Base-by-base conservation (phyloP, 768 basidiomycete species). In the Rickenella mellea region DNA sequence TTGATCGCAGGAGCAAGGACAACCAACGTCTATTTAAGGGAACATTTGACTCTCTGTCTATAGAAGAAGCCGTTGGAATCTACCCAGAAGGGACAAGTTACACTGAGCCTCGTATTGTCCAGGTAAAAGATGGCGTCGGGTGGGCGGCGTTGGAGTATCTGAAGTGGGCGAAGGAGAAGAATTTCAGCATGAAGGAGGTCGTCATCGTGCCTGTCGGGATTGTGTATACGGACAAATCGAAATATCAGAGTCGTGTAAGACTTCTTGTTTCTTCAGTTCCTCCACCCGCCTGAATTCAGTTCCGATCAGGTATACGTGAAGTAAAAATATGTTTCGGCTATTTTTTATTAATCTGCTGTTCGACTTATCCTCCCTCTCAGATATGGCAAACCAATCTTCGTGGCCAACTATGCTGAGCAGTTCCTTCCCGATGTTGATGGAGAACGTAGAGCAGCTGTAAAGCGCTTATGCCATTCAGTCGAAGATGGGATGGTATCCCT, bases 111-210 rank as follows among this genome's bases (percentile, higher is more conserved):
- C 53, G 59, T 4, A 73, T 75, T 30, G 57, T 65, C 17, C 74
- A 73, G 48, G 55, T 71, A 10, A 56, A 73, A 56, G 78, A 82
- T 36, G 84, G 85, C 5, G 73, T 74, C 2, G 73, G 76, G 5
- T 82, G 83, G 78, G 74, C 78, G 33, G 81, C 78, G 5, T 69
- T 86, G 37, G 83, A 86, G 53, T 85, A 76, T 56, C 63, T 69
- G 38, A 66, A 73, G 46, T 72, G 68, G 46, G 54, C 66, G 15
- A 43, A 49, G 52, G 54, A 47, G 21, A n/a, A n/a, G n/a, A 47
- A 50, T 46, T 45, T 52, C 51, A 47, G 44, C 19, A 42, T 43
- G 43, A 44, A 14, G 48, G 32, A n/a, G 48, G 60, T 78, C 30
- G 50, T 65, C 1, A 65, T 83, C 45, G 61, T 84, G 1, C 83